phyloP scores from a whole-genome alignment of 352 stramenopile species.

The Pythium monospermum region DNA sequence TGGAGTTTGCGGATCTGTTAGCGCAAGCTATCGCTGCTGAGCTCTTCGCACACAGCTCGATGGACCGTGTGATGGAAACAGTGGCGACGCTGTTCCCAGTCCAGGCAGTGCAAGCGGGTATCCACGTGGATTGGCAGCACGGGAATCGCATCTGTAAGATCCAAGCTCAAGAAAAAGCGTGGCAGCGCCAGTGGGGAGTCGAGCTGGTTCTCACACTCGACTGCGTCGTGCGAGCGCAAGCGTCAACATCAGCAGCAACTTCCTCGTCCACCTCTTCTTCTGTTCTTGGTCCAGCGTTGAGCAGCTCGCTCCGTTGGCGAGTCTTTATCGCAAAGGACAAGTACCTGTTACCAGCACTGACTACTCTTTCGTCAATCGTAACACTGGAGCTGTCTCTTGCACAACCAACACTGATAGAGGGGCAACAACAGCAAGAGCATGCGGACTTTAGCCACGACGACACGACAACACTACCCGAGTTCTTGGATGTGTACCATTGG shows the following conservation, averaged over 20 bases:
- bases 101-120: background rate
- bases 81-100: conserved; percentile 20
- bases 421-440: no score
- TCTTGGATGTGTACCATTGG: conserved; percentile 16
- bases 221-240: conserved; percentile 11
- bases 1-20: background rate
- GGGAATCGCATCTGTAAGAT: conserved; percentile 29
- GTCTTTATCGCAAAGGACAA: conserved; percentile 34
- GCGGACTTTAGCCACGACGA: no score
- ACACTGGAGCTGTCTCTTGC: background rate
- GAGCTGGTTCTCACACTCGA: conserved; percentile 17
- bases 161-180: conserved; percentile 20
- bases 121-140: conserved; percentile 25
- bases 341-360: no score
- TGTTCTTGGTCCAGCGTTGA: conserved; percentile 7
- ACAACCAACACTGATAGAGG: background rate
- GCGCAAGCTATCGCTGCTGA: background rate
- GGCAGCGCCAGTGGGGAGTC: conserved; percentile 33
- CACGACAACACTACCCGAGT: conserved; percentile 9
- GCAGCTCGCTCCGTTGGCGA: conserved; percentile 2
- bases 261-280: no score
- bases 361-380: no score
- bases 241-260: no score
- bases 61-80: conserved; percentile 4
- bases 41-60: background rate